Evolutionary conservation across 2,329 filamentous ascomycete species (phyloP), one percentile per base, ranked within the genome.

Genomic region (Monosporascus sp.): DNA sequence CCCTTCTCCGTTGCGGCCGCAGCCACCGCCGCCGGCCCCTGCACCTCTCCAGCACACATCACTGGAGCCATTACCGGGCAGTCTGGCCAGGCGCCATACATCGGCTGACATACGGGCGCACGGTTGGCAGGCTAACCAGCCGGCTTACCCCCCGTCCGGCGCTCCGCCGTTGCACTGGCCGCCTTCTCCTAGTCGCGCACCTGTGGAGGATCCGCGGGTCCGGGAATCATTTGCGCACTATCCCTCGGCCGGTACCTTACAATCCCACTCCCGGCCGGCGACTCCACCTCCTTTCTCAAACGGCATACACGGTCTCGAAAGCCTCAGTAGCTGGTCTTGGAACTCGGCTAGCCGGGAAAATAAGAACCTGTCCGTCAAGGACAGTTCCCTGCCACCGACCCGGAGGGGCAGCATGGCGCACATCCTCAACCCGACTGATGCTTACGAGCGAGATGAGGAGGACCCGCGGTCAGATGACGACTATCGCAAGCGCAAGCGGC

Each of bases 31-130:
- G 15, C 82, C 84, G n/a, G 85, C 86, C 14, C 71, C 74, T 39
- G 66, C 68, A 18, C 71, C 77, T 65, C 88, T 89, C 65, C 85
- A 85, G 36, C 76, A 86, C 20, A 81, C 86, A 18, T 76, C 82
- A 53, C 77, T 83, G 35, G 78, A 85, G 61, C 78, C 81, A 25
- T 81, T 83, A 36, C 83, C 86, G 37, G 81, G 83, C 53, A 91
- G 85, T 63, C 77, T 96, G 47, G 82, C 85, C 45, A 86, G 93
- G 58, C 84, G 93, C 56, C 94, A 99, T 72, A 99, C 94, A 2
- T 93, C 92, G 39, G 94, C 94, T 54, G 94, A 99, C 68, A 97
- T 99, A 62, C 87, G 94, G 50, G 87, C 92, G 62, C 88, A 91
- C 67, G 90, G 88, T 38, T 93, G 89, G 85, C 86, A 85, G 57